Base-by-base conservation (phyloP, 2,329 filamentous ascomycete genomes). In the Pezicula radicicola region DNA sequence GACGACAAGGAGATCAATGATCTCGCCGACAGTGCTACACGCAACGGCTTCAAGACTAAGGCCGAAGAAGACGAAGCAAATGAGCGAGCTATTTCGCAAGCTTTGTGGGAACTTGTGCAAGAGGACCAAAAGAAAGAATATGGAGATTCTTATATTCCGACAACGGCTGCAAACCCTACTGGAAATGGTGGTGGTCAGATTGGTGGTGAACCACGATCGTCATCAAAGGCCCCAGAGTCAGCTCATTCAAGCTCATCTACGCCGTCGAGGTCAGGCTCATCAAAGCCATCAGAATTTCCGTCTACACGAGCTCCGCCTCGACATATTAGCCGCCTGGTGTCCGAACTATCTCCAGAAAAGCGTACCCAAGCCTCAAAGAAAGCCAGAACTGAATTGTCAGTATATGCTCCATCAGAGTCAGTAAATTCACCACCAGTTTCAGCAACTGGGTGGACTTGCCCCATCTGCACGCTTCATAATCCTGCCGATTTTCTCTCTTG, bases 41-140 rank as follows among this genome's bases (percentile, higher is more conserved):
- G 76, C 51, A 87, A 87, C 58, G 89, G 91, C 0, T 93, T 95
- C 72, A 81, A 80, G 54, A 97, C 91, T 0, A 82, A 89, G 63
- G 91, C 90, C 0, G 90, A 95, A 59, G 89, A 95, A 66, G 91
- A 96, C 50, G 87, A 91, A 60, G 92, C 91, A 3, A 95, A 96
- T 61, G 90, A 96, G 51, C 78, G 82, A 21, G 92, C 92, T 5
- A 96, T 96, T 55, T 84, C 91, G 49, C 84, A 92, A 63, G 91
- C 91, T 0, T 75, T 95, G 30, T 91, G 89, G 74, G 92, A 97
- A 63, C 75, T 96, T 16, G 87, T 94, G 25, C 88, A 95, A 64
- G 85, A 96, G 65, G 91, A 96, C 42, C 57, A 66, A 51, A 60
- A 63, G 49, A 60, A 59, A 48, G 56, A 64, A 47, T 63, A 62